A percentile compares a stretch with the other conserved stretches of the same genome.
Conservation (phyloP, 2,329 filamentous ascomycete genomes). For the Colletotrichum ledebouriae region DNA sequence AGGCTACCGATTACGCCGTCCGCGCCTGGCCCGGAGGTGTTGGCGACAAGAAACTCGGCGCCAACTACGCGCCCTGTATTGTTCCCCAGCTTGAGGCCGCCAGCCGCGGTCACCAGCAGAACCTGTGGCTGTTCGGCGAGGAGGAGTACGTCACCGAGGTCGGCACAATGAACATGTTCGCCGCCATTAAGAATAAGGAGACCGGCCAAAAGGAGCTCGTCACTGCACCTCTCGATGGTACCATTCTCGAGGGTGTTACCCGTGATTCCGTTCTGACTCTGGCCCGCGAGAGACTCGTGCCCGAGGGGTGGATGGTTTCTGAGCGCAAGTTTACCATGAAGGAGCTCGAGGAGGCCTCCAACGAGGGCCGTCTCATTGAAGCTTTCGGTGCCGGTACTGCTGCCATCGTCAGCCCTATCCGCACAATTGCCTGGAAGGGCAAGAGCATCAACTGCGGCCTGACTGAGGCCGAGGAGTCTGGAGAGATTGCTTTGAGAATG, state of each 20-base stretch:
- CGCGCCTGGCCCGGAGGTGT: constrained; percentile 98
- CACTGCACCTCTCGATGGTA: constrained; percentile 96
- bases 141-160: constrained; percentile 98
- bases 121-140: constrained; percentile 96
- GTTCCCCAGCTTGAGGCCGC: constrained; percentile 95
- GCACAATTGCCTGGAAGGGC: constrained; percentile 90
- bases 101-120: constrained; percentile 94
- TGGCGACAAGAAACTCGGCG: constrained; percentile 97
- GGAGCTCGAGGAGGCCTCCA: constrained; percentile 83
- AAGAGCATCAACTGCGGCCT: constrained; percentile 86
- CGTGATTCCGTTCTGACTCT: constrained; percentile 91
- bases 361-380: constrained; percentile 89
- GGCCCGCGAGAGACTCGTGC: constrained; percentile 84
- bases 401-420: constrained; percentile 91
- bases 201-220: constrained; percentile 92
- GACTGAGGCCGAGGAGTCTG: constrained; percentile 84
- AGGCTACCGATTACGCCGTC: constrained; percentile 96
- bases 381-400: constrained; percentile 95
- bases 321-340: constrained; percentile 95
- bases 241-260: constrained; percentile 95
- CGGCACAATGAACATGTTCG: constrained; percentile 99
- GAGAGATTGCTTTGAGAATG: constrained; percentile 86
- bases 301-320: constrained; percentile 87
- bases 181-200: constrained; percentile 84
- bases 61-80: constrained; percentile 99